Conservation (phyloP, 345 rosid genomes). For the Cardamine occulta region DNA sequence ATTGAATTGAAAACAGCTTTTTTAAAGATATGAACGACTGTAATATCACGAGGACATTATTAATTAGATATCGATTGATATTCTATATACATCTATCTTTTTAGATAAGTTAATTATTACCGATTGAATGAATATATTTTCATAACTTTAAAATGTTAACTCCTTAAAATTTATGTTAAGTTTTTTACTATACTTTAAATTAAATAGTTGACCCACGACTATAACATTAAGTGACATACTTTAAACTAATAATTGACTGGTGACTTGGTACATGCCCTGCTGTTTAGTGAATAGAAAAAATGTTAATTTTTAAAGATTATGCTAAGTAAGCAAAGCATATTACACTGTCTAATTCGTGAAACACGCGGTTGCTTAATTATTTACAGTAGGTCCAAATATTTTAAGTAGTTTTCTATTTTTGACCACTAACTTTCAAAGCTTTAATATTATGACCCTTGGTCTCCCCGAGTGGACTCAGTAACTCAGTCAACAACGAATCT, state of each 20-base stretch:
- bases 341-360: slow-evolving; percentile 15
- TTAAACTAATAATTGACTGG: not conserved
- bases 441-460: not conserved
- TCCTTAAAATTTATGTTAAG: not conserved
- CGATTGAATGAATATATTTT: not conserved
- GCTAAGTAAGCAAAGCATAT: not conserved
- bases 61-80: not conserved
- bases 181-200: not conserved
- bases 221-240: not conserved
- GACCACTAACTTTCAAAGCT: not conserved
- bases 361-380: slow-evolving; percentile 17
- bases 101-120: not conserved
- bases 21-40: not conserved
- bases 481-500: slow-evolving; percentile 28
- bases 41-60: not conserved
- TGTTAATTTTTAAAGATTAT: no score
- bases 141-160: no score
- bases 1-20: not conserved
- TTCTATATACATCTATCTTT: not conserved
- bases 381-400: slow-evolving; percentile 4
- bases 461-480: slow-evolving; percentile 23
- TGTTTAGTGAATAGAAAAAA: slow-evolving; percentile 1
- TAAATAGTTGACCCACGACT: not conserved
- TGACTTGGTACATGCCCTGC: not conserved
- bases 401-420: not conserved